Base-by-base conservation (phyloP, 2,329 filamentous ascomycete species). In the Fonsecaea erecta region DNA sequence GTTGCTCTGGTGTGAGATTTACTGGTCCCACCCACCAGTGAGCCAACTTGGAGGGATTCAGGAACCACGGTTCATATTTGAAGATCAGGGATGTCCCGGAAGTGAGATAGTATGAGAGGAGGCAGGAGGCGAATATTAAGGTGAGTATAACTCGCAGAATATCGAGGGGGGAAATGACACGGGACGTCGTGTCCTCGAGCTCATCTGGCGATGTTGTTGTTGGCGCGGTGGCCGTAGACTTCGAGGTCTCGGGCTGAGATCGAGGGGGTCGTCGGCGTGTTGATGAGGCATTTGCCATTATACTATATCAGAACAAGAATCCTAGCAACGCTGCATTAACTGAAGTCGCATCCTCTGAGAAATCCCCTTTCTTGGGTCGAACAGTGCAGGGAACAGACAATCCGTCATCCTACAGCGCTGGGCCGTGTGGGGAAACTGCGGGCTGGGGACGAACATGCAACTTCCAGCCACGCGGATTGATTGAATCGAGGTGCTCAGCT, bases 41-140 rank as follows among this genome's bases (percentile, higher is more conserved):
- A 73, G 85, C 85, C 79, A 92, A 84, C 73, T 79, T 83, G 80
- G 72, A 85, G 77, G 73, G 83, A 43, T 75, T 83, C 74, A 79
- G 89, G 73, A 81, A 90, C 88, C 79, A 88, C 73, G 78, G 90
- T 78, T 78, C 82, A 80, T 81, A 89, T 70, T 83, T 88, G 89
- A 90, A 95, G 63, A 87, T 83, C 69, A 88, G 82, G 64, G 86
- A 88, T 74, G 91, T 86, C 67, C 89, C 89, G 67, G 84, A 83
- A 52, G 90, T 92, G 71, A 91, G 83, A 69, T 93, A 86, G 77
- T 93, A 94, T 78, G 90, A 93, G 61, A 93, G 81, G 18, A 85
- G 88, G 72, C 84, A 86, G 26, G 87, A 90, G 53, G 88, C 85
- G 51, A 91, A 71, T 35, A 89, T 70, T 14, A 93, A 77, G 61